Base-by-base conservation (phyloP, 2,329 filamentous ascomycete species). In the Xylaria sp. region DNA sequence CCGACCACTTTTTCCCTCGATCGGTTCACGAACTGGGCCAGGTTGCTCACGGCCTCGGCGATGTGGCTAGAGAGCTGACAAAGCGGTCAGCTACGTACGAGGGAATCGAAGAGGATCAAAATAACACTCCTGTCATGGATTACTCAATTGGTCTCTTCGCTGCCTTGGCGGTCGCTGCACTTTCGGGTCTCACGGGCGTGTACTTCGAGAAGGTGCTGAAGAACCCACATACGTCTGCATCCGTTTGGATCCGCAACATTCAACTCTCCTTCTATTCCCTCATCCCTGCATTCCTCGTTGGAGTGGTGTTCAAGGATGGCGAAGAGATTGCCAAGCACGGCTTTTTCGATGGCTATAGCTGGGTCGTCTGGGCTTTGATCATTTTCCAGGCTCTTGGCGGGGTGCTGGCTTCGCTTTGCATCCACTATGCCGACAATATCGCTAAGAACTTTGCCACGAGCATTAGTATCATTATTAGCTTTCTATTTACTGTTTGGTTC, bases 321-420 rank as follows among this genome's bases (percentile, higher is more conserved):
- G 88, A 90, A 69, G 90, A 92, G 48, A 94, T 99, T 71, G 86
- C 90, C 30, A 89, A 91, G 79, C 89, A 93, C 70, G 96, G 96
- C 12, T 97, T 98, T 81, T 98, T 99, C 74, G 91, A 92, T 65
- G 96, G 96, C 2, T 99, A 98, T 81, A 98, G 97, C 78, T 92
- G 89, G 85, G 86, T 95, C 21, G 95, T 98, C 2, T 98, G 94
- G 94, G 85, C 89, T 4, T 92, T 94, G 4, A 92, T 98, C 73
- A 78, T 89, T 5, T 86, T 96, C 67, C 96, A 99, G 79, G 92
- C 94, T 0, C 81, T 90, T 42, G 94, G 94, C 36, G 96, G 95
- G 27, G 87, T 98, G 32, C 82, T 97, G n/a, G 90, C 93, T 9
- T 92, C 92, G 1, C 85, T 96, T 68, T 93, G 91, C 78, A 91